Percentiles rank a stretch among this genome's conserved stretches.
Conservation (phyloP, 2,329 filamentous ascomycete genomes). For the Cadophora luteo-olivacea region DNA sequence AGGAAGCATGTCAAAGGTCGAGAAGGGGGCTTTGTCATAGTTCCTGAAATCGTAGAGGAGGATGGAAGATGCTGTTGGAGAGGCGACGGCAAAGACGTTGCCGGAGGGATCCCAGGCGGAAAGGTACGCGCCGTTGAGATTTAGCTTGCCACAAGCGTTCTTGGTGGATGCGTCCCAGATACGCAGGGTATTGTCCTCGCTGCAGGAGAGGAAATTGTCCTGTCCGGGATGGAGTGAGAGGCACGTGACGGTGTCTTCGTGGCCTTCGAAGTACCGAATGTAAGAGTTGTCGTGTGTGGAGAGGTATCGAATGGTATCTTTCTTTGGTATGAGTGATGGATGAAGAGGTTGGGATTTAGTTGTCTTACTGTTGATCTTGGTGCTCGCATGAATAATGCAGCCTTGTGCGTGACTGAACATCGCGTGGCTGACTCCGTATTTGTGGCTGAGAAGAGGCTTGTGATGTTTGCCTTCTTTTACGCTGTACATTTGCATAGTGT, state of each 20-base stretch:
- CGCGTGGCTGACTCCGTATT: conserved; percentile 94
- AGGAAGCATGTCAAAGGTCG: conserved; percentile 75
- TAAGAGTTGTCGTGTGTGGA: conserved; percentile 96
- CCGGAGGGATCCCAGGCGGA: conserved; percentile 92
- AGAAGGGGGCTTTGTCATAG: conserved; percentile 90
- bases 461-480: conserved; percentile 88
- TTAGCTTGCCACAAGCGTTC: conserved; percentile 79
- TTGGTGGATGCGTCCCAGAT: conserved; percentile 84
- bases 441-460: conserved; percentile 91
- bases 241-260: conserved; percentile 83
- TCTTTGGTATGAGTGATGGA: conserved; percentile 13
- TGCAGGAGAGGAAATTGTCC: conserved; percentile 92
- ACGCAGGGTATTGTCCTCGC: conserved; percentile 87
- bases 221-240: conserved; percentile 83
- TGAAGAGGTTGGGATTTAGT: neutral
- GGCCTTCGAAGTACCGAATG: conserved; percentile 94
- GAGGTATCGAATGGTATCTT: conserved; percentile 83
- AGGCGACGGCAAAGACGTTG: conserved; percentile 88
- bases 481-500: conserved; percentile 95
- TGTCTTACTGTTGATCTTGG: conserved; percentile 83
- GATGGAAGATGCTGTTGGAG: conserved; percentile 77
- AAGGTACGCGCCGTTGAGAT: conserved; percentile 81
- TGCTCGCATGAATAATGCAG: conserved; percentile 96
- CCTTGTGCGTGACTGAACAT: conserved; percentile 87
- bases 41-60: conserved; percentile 93